Base-by-base conservation (phyloP, 768 basidiomycete species). In the Lactarius sanguifluus region DNA sequence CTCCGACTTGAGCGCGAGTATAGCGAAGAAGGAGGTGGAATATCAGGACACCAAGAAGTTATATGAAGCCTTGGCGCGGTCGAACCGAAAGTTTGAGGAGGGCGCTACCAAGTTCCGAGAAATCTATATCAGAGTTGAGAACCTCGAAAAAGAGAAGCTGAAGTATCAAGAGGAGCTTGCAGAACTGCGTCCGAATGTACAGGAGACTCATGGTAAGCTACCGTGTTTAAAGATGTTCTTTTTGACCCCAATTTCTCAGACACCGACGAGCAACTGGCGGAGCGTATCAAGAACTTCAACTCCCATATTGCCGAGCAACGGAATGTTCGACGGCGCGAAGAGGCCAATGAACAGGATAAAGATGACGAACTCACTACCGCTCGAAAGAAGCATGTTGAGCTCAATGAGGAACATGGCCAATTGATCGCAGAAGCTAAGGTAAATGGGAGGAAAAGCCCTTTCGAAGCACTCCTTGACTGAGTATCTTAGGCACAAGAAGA, bases 91-190 rank as follows among this genome's bases (percentile, higher is more conserved):
- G 65, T 95, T 95, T 75, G 88, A 92, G 72, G 91, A 96, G 59
- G 83, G 86, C 55, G 88, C 92, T 3, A 87, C 86, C 25, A 90
- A 90, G 73, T 97, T 98, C 74, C 85, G 92, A 64, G 92, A 97
- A 76, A 82, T 90, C 62, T 95, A 91, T 72, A 77, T 89, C 62
- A 86, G 85, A 71, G 84, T 88, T 25, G 86, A 90, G 63, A 82
- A 79, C 66, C 75, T 92, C 56, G 79, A 87, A 62, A 81, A 85
- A 66, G 84, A 83, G 72, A 89, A 88, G 72, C 73, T 79, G n/a
- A 82, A 85, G 57, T 79, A 86, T 61, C 81, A 89, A 70, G 76
- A 78, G 15, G 88, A 94, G 52, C 79, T 91, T 43, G 79, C 81
- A 1, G 85, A 87, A 34, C 81, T 87, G 7, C 84, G 82, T 63